A percentile compares a stretch with the other conserved stretches of the same genome.
phyloP scores from a whole-genome alignment of 73 alveolate genomes.

The Tetrahymena malaccensis region DNA sequence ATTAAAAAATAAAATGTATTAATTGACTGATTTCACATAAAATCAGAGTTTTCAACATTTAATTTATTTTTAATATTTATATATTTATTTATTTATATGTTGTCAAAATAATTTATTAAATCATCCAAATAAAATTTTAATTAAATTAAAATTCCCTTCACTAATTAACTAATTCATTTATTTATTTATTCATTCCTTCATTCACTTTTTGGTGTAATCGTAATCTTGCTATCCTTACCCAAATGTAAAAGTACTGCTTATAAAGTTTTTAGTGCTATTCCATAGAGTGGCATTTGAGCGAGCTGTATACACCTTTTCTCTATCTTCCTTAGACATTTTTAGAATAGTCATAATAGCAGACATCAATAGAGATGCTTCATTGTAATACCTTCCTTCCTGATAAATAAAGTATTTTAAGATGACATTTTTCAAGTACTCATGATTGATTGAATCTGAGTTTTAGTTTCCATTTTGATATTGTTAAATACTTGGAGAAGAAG shows the following conservation, averaged over 20 bases:
- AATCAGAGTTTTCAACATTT: neutral
- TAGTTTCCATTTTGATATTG: neutral
- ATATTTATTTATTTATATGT: too few species aligned
- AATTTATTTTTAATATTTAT: too few species aligned
- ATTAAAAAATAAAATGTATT: too few species aligned
- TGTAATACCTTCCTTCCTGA: constrained; percentile 14
- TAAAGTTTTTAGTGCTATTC: neutral
- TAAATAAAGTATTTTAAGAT: constrained; percentile 22
- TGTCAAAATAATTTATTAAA: neutral
- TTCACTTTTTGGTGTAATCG: neutral
- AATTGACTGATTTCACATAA: neutral
- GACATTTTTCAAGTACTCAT: constrained; percentile 15
- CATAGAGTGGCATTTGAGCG: neutral
- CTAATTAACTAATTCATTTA: too few species aligned
- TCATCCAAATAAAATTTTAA: too few species aligned
- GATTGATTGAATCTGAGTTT: neutral
- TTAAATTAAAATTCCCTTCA: neutral
- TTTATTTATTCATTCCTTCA: too few species aligned
- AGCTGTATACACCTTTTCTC: constrained; percentile 11
- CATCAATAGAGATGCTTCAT: constrained; percentile 30
- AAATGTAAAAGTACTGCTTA: neutral
- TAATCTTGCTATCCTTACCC: neutral
- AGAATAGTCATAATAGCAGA: constrained; percentile 34
- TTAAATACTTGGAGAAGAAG: neutral
- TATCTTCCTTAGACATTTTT: constrained; percentile 29